Conservation (phyloP, 1,139 yeast species). For the Hansenula sp. region DNA sequence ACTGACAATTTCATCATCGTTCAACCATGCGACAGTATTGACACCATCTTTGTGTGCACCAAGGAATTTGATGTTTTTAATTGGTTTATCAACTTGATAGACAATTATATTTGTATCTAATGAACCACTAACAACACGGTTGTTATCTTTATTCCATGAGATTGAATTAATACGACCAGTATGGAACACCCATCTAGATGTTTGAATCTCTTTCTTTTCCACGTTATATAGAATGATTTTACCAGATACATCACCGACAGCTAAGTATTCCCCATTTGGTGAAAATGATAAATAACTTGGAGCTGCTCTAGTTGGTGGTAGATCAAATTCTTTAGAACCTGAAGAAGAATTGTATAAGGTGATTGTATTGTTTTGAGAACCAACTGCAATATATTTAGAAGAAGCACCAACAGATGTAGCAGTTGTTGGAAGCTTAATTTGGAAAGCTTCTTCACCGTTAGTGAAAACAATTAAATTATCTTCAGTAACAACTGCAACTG, state of each 20-base stretch:
- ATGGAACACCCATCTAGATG: conserved; percentile 96
- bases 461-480: conserved; percentile 22
- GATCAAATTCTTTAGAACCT: conserved; percentile 27
- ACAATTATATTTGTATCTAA: conserved; percentile 77
- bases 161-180: conserved; percentile 75
- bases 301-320: conserved; percentile 53
- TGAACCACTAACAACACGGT: conserved; percentile 72
- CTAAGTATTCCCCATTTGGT: conserved; percentile 63
- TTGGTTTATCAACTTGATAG: conserved; percentile 75
- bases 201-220: conserved; percentile 52
- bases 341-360: conserved; percentile 27
- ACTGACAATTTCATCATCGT: conserved; percentile 45
- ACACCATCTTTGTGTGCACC: conserved; percentile 92
- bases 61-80: conserved; percentile 65
- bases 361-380: conserved; percentile 35
- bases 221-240: conserved; percentile 69
- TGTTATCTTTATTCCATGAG: conserved; percentile 71
- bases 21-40: conserved; percentile 66
- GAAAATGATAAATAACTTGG: conserved; percentile 66
- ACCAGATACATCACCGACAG: conserved; percentile 86
- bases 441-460: conserved; percentile 23
- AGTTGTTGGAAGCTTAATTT: conserved; percentile 28
- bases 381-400: conserved; percentile 44
- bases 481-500: conserved; percentile 33
- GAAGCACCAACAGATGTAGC: conserved; percentile 41